Conservation (phyloP, 1,139 yeast species). For the Suhomyces yuchorum region DNA sequence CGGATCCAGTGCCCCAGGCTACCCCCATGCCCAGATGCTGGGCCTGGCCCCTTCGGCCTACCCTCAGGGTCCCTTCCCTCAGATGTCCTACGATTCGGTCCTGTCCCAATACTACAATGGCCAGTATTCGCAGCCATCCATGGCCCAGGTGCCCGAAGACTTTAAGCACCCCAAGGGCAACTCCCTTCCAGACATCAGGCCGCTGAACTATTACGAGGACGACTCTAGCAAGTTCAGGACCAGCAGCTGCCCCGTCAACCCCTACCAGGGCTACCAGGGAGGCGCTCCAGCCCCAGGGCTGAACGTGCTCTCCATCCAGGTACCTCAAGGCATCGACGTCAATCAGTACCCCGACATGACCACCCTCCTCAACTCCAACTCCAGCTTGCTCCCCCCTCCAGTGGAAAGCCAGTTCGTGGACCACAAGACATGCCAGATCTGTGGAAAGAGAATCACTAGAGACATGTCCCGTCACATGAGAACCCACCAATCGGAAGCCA, state of each 20-base stretch:
- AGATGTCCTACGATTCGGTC: slow-evolving; percentile 2
- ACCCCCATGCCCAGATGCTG: background rate
- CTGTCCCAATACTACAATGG: slow-evolving; percentile 4
- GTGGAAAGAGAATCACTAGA: slow-evolving; percentile 58
- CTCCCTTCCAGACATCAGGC: slow-evolving; percentile 9
- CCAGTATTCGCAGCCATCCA: slow-evolving; percentile 6
- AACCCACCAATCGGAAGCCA: slow-evolving; percentile 59
- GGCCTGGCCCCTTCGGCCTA: slow-evolving; percentile 1
- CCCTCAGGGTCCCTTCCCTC: background rate
- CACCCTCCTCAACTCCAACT: slow-evolving; percentile 41
- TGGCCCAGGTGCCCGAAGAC: slow-evolving; percentile 2
- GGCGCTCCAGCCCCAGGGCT: slow-evolving; percentile 2
- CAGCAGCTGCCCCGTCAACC: slow-evolving; percentile 8
- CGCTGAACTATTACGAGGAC: slow-evolving; percentile 6
- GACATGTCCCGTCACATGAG: slow-evolving; percentile 68
- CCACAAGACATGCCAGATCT: slow-evolving; percentile 47
- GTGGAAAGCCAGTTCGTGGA: slow-evolving; percentile 35
- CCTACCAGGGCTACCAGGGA: slow-evolving; percentile 4
- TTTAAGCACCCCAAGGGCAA: slow-evolving; percentile 10
- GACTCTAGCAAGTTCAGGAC: slow-evolving; percentile 9
- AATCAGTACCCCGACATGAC: slow-evolving; percentile 44
- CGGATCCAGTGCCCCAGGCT: background rate
- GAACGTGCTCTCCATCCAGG: slow-evolving; percentile 12
- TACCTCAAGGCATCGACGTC: slow-evolving; percentile 22
- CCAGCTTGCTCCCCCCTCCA: slow-evolving; percentile 36